Base-by-base conservation (phyloP, 345 rosid genomes). In the Eucalyptus sp. region DNA sequence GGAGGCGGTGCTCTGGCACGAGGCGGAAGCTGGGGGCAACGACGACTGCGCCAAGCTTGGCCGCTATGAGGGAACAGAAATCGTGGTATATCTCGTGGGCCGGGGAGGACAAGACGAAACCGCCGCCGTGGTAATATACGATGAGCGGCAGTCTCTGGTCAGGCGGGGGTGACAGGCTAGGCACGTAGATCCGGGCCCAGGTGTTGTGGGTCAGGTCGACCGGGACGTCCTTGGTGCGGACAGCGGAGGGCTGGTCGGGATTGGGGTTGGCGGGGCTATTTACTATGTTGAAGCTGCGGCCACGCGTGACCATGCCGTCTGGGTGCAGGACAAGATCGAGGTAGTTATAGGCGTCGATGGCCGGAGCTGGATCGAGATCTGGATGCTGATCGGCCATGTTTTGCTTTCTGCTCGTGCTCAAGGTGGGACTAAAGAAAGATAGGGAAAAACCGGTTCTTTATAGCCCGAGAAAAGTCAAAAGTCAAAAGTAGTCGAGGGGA, bases 111-210 rank as follows among this genome's bases (percentile, higher is more conserved):
- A 43, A 46, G 13, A 90, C 20, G 43, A 92, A 93, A 2, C 92
- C 91, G 5, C 93, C 95, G 13, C 89, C 91, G 44, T 93, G 95
- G 66, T 90, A 89, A 66, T 92, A 90, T 33, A 93, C n/a, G 6
- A 92, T 29, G 31, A 93, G 87, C 17, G 95, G 94, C 8, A 92
- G 91, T 54, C 91, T 91, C 10, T 88, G 92, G 27, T 86, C 86
- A 0, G 89, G 88, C 16, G 81, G 12, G 8, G 80, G 52, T 58
- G 86, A 44, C 22, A 85, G 88, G 87, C 58, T 50, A 25, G 91
- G 91, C 86, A 86, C 18, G 89, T 27, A 87, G 83, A 90, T 52
- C 17, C 91, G 86, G 27, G 88, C 43, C 87, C 86, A 83, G 0
- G 90, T 87, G 86, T 52, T 33, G 27, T 50, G 89, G 54, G 83